Evolutionary conservation across 2,329 filamentous ascomycete species (phyloP), one percentile per base, ranked within the genome.

Genomic region (Dactylellina haptotyla): DNA sequence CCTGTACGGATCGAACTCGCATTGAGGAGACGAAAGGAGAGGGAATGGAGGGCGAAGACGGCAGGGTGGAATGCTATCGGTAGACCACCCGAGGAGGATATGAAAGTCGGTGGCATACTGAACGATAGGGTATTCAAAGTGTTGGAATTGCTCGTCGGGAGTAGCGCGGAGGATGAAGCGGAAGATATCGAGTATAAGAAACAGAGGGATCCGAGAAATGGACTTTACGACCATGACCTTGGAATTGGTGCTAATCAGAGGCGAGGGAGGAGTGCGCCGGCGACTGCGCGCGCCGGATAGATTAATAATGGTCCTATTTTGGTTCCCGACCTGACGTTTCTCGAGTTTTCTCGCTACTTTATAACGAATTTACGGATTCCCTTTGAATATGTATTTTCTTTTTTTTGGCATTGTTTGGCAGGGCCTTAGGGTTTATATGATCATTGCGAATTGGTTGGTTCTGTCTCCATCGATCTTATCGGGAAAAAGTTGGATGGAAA

Each of bases 1-100:
- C 81, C 81, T 1, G 80, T 82, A 74, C 76, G 81, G 43, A 80
- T 82, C 32, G 81, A 82, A 71, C 77, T 81, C n/a, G 80, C 80
- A 4, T 67, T 82, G 32, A 80, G 79, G 65, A 76, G 78, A 61
- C 77, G 78, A 50, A 79, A 80, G 75, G 81, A 82, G 67, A 79
- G 80, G 48, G 80, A 80, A 30, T 81, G 79, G 78, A 78, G 79
- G 37, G 80, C 80, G 4, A 80, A 79, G 74, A 78, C 77, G 41
- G 80, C 80, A 0, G 80, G 80, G 2, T 77, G 80, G 56, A 79
- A 80, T 57, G 80, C 80, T 0, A 77, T 78, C 10, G 80, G 80
- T 3, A 71, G 80, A 3, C 77, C 75, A 4, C 77, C 77, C n/a
- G 78, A 77, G 6, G 78, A 78, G 45, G 41, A 70, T 26, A 57